Evolutionary conservation across 192 early-diverging fungal genomes (phyloP).

Genomic region (Linnemannia zychae): DNA sequence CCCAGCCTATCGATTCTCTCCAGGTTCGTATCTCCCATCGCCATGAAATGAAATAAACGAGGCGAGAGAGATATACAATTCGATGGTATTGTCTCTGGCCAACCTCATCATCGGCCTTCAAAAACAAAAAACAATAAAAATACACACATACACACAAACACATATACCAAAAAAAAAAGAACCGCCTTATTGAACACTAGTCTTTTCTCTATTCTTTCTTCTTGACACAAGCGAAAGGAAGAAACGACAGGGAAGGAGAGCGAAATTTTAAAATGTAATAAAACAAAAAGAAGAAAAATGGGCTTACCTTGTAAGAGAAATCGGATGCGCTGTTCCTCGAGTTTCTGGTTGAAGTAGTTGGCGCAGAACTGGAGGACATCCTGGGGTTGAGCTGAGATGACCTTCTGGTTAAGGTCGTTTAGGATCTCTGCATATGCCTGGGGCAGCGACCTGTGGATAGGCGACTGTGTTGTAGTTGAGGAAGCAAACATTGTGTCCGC

Average conservation of each 20-base stretch:
- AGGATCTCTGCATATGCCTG: constrained; percentile 73
- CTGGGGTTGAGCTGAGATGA: constrained; percentile 81
- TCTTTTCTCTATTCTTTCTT: not conserved
- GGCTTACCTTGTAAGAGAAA: constrained; percentile 52
- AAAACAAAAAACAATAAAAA: too few relatives aligned
- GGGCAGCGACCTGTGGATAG: constrained; percentile 53
- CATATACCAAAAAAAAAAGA: not conserved
- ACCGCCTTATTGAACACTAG: not conserved
- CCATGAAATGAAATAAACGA: constrained; percentile 19
- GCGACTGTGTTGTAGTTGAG: constrained; percentile 43
- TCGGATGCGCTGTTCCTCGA: constrained; percentile 81
- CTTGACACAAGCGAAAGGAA: not conserved
- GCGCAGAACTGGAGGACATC: constrained; percentile 96
- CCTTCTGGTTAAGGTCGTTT: constrained; percentile 85
- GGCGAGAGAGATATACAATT: not conserved
- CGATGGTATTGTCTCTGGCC: not conserved
- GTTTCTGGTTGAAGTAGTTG: constrained; percentile 88
- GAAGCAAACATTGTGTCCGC: constrained; percentile 56
- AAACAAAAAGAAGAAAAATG: not conserved
- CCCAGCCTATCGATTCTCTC: constrained; percentile 9
- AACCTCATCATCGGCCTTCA: constrained; percentile 4
- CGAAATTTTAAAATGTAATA: constrained; percentile 9
- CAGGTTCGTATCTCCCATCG: not conserved
- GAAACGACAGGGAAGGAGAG: not conserved
- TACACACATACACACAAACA: not conserved